Conservation (phyloP, 2,329 filamentous ascomycete genomes). For the Clonostachys byssicola region DNA sequence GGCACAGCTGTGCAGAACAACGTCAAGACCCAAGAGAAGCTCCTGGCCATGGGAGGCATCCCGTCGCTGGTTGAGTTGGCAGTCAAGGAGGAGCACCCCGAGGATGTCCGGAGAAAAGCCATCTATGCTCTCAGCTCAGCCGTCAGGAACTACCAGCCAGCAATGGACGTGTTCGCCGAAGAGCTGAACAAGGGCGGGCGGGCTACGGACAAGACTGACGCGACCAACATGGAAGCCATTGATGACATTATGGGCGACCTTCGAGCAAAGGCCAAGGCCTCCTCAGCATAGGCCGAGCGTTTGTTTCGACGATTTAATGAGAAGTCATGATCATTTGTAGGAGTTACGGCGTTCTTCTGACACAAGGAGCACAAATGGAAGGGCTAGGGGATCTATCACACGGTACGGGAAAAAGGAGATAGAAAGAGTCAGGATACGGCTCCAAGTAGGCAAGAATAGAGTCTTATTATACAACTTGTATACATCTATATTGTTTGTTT, state of each 20-base stretch:
- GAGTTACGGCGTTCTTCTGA: too few species aligned
- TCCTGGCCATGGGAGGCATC: slow-evolving; percentile 61
- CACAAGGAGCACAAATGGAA: too few species aligned
- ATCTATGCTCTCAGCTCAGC: slow-evolving; percentile 84
- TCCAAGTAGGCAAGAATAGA: too few species aligned
- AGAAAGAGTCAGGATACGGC: too few species aligned
- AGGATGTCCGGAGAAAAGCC: slow-evolving; percentile 76
- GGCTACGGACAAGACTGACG: slow-evolving; percentile 62
- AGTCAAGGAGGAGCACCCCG: slow-evolving; percentile 52
- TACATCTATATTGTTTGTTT: too few species aligned
- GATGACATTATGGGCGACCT: slow-evolving; percentile 70
- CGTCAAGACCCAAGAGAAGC: slow-evolving; percentile 72
- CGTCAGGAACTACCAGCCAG: slow-evolving; percentile 85
- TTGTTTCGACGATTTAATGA: slow-evolving; percentile 2
- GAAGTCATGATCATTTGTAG: background rate
- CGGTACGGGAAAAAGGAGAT: too few species aligned
- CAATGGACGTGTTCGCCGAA: slow-evolving; percentile 63
- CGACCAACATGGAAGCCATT: slow-evolving; percentile 81
- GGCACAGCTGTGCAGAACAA: slow-evolving; percentile 98
- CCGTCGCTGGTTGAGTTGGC: slow-evolving; percentile 64
- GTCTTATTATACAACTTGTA: too few species aligned
- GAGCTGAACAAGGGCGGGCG: slow-evolving; percentile 56
- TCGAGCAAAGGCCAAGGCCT: slow-evolving; percentile 42
- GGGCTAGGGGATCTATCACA: too few species aligned
- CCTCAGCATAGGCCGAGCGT: slow-evolving; percentile 5